Evolutionary conservation across 1,284 basidiomycete species (phyloP).

Genomic region (Schizopora paradoxa): DNA sequence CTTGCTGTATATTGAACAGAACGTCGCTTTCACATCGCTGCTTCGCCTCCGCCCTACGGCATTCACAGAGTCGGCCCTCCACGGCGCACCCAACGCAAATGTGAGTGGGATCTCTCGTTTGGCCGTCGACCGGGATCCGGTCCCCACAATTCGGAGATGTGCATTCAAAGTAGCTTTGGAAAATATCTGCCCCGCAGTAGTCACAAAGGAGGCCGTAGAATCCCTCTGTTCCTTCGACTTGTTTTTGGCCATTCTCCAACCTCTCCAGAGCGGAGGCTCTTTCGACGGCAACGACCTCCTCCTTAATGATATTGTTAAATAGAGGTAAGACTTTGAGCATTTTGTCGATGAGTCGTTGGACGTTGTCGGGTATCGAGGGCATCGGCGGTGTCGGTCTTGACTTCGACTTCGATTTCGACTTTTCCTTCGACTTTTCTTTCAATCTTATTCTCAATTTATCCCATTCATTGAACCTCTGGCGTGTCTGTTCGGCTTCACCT

Average conservation of each 20-base stretch:
- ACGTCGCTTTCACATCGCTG: slow-evolving; percentile 44
- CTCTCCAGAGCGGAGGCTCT: too few relatives aligned
- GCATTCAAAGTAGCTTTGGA: slow-evolving; percentile 74
- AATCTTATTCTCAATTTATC: too few relatives aligned
- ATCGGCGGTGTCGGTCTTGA: slow-evolving; percentile 5
- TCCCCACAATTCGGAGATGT: slow-evolving; percentile 20
- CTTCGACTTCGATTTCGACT: neutral
- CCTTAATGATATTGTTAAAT: slow-evolving; percentile 53
- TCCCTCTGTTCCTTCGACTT: too few relatives aligned
- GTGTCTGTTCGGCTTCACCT: too few relatives aligned
- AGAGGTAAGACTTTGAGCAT: slow-evolving; percentile 36
- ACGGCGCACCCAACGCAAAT: slow-evolving; percentile 68
- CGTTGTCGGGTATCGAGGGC: slow-evolving; percentile 3
- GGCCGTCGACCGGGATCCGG: slow-evolving; percentile 4
- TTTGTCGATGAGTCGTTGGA: slow-evolving; percentile 9
- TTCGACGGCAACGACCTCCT: too few relatives aligned
- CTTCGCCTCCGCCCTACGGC: slow-evolving; percentile 49
- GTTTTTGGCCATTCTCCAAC: too few relatives aligned
- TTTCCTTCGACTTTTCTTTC: slow-evolving; percentile 1
- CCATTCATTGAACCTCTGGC: too few relatives aligned
- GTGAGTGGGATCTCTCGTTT: slow-evolving; percentile 35
- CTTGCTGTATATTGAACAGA: slow-evolving; percentile 37
- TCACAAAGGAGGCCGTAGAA: slow-evolving; percentile 52
- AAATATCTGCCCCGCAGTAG: slow-evolving; percentile 72
- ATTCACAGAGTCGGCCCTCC: slow-evolving; percentile 65